A percentile compares a stretch with the other conserved stretches of the same genome.
Evolutionary conservation across 2,329 filamentous ascomycete species (phyloP).

Genomic region (Cladosporium oxysporum): DNA sequence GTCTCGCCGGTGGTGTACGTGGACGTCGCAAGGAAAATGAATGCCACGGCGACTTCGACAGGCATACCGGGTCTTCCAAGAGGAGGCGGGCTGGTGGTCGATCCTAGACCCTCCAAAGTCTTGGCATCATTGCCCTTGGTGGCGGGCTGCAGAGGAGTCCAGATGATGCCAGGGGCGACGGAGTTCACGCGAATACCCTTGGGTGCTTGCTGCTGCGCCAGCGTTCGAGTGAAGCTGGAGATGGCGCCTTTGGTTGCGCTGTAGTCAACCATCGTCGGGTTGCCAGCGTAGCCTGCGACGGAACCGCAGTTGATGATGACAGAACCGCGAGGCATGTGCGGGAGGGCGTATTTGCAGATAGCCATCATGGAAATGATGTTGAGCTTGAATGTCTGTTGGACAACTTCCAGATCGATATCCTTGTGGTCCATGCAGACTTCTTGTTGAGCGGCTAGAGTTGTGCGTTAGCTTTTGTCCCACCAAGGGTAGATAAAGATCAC

Average conservation of each 20-base stretch:
- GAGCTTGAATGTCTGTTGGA: conserved; percentile 58
- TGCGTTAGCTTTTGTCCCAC: conserved; percentile 10
- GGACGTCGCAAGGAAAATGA: conserved; percentile 34
- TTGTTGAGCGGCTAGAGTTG: conserved; percentile 53
- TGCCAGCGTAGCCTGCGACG: conserved; percentile 49
- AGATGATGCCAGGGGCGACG: conserved; percentile 61
- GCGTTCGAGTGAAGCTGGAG: conserved; percentile 47
- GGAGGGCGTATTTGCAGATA: conserved; percentile 59
- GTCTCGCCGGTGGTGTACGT: conserved; percentile 33
- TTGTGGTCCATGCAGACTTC: conserved; percentile 55
- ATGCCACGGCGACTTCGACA: conserved; percentile 34
- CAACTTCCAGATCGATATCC: conserved; percentile 56
- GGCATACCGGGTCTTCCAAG: conserved; percentile 36
- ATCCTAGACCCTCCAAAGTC: conserved; percentile 30
- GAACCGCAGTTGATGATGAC: conserved; percentile 61
- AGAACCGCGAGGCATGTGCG: conserved; percentile 54
- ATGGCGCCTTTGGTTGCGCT: conserved; percentile 45
- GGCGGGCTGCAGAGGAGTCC: conserved; percentile 46
- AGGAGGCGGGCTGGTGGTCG: conserved; percentile 28
- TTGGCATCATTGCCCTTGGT: conserved; percentile 42
- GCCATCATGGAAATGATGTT: conserved; percentile 62
- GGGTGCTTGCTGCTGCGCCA: conserved; percentile 49
- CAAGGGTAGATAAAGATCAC: background rate
- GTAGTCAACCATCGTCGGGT: conserved; percentile 46
- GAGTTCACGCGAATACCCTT: conserved; percentile 57